Percentiles rank a stretch among this genome's conserved stretches.
These are phyloP conservation scores for Collariella sp. DNA, from an alignment of 495 filamentous ascomycete species.

Conservation along the genomic window DNA sequence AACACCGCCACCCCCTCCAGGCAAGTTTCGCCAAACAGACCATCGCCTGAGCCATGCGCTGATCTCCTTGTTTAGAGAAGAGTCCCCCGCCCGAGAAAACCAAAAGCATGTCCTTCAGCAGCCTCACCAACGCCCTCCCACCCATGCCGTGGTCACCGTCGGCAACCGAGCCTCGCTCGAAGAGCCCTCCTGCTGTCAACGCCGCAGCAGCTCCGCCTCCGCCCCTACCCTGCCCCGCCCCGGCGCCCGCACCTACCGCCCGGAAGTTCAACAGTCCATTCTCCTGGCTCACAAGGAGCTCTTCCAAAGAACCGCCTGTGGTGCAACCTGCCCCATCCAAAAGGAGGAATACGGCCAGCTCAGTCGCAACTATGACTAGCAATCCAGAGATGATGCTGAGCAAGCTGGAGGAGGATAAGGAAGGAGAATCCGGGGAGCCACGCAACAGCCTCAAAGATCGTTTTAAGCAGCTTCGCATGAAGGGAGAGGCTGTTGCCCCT, in stretches of 20 bases:
- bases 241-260: conserved; percentile 28
- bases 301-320: conserved; percentile 52
- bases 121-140: conserved; percentile 39
- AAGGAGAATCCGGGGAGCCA: conserved; percentile 36
- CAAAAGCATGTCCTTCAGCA: conserved; percentile 39
- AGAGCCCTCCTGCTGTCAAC: conserved; percentile 23
- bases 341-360: conserved; percentile 63
- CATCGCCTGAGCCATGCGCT: neutral
- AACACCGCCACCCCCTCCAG: conserved; percentile 7
- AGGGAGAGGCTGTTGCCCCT: conserved; percentile 58
- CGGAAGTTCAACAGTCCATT: conserved; percentile 75
- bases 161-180: conserved; percentile 30
- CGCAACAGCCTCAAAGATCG: conserved; percentile 72
- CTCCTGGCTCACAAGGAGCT: conserved; percentile 74
- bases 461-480: conserved; percentile 75
- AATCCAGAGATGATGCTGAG: conserved; percentile 65
- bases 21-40: conserved; percentile 8
- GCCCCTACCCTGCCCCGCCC: conserved; percentile 32
- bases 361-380: conserved; percentile 63
- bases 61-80: conserved; percentile 13
- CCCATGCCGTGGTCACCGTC: conserved; percentile 49
- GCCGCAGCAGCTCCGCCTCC: conserved; percentile 7
- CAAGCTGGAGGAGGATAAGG: conserved; percentile 59
- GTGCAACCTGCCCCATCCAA: conserved; percentile 41
- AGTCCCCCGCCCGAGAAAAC: conserved; percentile 22